These are phyloP conservation scores for Clitocybe nebularis DNA, from an alignment of 1,284 basidiomycete species.

Conservation along the genomic window DNA sequence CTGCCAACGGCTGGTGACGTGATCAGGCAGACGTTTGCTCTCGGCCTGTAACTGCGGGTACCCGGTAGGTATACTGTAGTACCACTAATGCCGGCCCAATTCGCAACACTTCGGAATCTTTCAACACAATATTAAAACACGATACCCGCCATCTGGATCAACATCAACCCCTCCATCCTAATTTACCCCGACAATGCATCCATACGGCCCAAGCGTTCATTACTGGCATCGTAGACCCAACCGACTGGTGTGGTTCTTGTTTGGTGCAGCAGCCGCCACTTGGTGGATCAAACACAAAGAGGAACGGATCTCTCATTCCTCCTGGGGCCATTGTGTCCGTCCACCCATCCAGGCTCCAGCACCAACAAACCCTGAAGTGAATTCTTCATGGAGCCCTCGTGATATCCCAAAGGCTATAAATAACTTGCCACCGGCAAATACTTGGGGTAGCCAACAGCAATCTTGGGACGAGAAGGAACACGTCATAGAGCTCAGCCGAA, in stretches of 20 bases:
- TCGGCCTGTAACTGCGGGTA: too few relatives aligned
- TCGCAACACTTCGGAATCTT: slow-evolving; percentile 9
- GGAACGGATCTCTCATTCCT: slow-evolving; percentile 17
- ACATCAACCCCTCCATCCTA: neutral
- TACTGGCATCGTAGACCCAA: slow-evolving; percentile 39
- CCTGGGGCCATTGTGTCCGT: slow-evolving; percentile 30
- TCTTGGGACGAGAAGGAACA: slow-evolving; percentile 38
- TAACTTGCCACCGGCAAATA: slow-evolving; percentile 16
- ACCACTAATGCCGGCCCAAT: slow-evolving; percentile 18
- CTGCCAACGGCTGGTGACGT: too few relatives aligned
- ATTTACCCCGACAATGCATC: slow-evolving; percentile 27
- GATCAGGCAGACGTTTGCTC: too few relatives aligned
- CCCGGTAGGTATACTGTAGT: too few relatives aligned
- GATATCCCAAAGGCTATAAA: slow-evolving; percentile 19
- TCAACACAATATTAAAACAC: neutral
- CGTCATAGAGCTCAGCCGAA: slow-evolving; percentile 41
- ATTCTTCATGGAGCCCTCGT: slow-evolving; percentile 13
- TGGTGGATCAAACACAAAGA: slow-evolving; percentile 42
- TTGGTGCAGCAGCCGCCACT: slow-evolving; percentile 53
- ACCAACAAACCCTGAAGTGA: slow-evolving; percentile 14
- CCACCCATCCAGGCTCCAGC: slow-evolving; percentile 22
- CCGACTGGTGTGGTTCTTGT: slow-evolving; percentile 62
- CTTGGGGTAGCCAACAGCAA: slow-evolving; percentile 21
- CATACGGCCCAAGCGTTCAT: slow-evolving; percentile 26
- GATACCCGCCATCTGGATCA: too few relatives aligned